These are phyloP conservation scores for Setomelanomma holmii DNA, from an alignment of 2,329 filamentous ascomycete species.

Conservation along the genomic window DNA sequence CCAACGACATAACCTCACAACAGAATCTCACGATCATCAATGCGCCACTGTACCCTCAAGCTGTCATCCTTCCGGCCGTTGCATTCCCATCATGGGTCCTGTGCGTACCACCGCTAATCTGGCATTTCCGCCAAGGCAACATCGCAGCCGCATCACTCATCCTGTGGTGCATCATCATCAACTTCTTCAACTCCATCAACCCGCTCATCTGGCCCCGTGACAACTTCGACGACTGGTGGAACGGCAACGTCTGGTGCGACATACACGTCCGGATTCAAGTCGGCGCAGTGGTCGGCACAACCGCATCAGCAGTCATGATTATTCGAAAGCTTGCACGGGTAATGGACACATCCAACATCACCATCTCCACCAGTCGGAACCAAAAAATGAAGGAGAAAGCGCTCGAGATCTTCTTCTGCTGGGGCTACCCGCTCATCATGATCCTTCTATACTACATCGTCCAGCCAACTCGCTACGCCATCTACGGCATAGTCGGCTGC, in stretches of 20 bases:
- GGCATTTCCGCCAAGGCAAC: conserved; percentile 68
- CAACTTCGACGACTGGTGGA: conserved; percentile 62
- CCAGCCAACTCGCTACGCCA: conserved; percentile 64
- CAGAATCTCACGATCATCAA: too few relatives aligned
- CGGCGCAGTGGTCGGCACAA: conserved; percentile 60
- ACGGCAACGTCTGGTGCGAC: conserved; percentile 69
- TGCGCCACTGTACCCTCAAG: conserved; percentile 38
- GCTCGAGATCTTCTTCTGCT: conserved; percentile 64
- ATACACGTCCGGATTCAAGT: conserved; percentile 66
- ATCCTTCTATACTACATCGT: conserved; percentile 66
- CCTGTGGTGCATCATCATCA: conserved; percentile 62
- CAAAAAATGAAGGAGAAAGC: conserved; percentile 56
- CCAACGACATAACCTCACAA: too few relatives aligned
- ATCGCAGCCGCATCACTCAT: conserved; percentile 65
- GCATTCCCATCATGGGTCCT: conserved; percentile 60
- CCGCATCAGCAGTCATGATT: conserved; percentile 64
- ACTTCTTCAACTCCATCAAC: conserved; percentile 67
- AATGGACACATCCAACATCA: conserved; percentile 65
- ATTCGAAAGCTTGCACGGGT: conserved; percentile 66
- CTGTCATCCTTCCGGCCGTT: conserved; percentile 57
- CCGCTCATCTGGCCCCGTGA: conserved; percentile 70
- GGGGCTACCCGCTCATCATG: conserved; percentile 61
- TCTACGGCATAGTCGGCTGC: conserved; percentile 68
- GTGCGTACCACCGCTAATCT: conserved; percentile 63
- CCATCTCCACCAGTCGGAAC: conserved; percentile 57